These are phyloP conservation scores for Aristolochia contorta DNA, from an alignment of 164 flowering plant species.

Conservation along the genomic window DNA sequence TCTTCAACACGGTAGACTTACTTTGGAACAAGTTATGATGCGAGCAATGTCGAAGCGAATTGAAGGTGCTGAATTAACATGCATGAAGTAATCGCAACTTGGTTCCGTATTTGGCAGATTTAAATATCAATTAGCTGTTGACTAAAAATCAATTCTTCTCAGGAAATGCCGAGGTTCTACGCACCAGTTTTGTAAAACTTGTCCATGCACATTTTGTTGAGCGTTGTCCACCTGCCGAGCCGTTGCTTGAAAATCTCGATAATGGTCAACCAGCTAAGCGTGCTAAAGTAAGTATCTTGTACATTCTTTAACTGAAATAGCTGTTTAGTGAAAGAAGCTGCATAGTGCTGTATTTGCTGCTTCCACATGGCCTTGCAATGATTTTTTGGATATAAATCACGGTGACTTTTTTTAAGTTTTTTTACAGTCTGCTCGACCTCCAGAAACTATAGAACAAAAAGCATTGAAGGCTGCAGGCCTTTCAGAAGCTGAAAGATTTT, in stretches of 20 bases:
- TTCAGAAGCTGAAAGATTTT: conserved; percentile 58
- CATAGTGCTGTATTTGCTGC: neutral
- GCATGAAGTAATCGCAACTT: neutral
- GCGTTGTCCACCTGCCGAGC: conserved; percentile 75
- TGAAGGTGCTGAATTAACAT: conserved; percentile 20
- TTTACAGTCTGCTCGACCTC: conserved; percentile 9
- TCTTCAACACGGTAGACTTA: conserved; percentile 83
- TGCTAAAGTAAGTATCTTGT: conserved; percentile 23
- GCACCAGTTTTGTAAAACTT: conserved; percentile 45
- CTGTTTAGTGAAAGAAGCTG: neutral
- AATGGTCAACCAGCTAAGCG: conserved; percentile 39
- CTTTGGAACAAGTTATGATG: conserved; percentile 48
- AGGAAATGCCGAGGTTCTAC: conserved; percentile 34
- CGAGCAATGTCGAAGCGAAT: conserved; percentile 28
- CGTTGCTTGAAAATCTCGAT: conserved; percentile 33
- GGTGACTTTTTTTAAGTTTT: neutral
- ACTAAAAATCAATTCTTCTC: neutral
- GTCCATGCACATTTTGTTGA: conserved; percentile 64
- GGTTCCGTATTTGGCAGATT: neutral
- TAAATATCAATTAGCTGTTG: neutral
- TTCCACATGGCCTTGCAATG: neutral
- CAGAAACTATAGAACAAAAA: conserved; percentile 49
- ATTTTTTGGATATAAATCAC: neutral
- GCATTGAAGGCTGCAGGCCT: conserved; percentile 57
- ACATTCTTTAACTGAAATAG: neutral